Base-by-base conservation (phyloP, 768 basidiomycete genomes). In the Ramaria rubella region DNA sequence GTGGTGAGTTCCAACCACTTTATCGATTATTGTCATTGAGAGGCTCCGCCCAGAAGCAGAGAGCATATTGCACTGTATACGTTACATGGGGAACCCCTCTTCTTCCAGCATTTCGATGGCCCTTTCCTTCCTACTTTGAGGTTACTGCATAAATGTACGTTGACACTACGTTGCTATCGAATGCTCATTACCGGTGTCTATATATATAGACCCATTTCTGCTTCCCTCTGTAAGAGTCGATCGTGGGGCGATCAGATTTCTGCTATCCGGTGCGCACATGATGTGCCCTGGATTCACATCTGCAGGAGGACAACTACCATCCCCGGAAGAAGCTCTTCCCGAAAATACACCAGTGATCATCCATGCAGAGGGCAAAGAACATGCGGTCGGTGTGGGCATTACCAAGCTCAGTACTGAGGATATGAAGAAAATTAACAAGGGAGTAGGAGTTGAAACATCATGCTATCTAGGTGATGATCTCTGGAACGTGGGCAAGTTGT, bases 281-380 rank as follows among this genome's bases (percentile, higher is more conserved):
- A 95, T 95, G 92, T 94, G 88, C 63, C 96, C 96, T 4, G 96
- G 96, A 21, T 75, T 99, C 54, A 95, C 96, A 26, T 98, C 95
- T 33, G 78, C 83, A 31, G 94, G 94, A 6, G 95, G 95, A 7
- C 81, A 81, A 64, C 81, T 98, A 0, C 95, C 95, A 0, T 82
- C 90, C 8, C 71, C 82, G 14, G 83, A 84, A 36, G 75, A 73
- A 17, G 83, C 79, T 3, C 72, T 97, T 34, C 79, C 83, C 23
- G 80, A 82, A 33, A 84, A 82, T n/a, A 74, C 81, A 0, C 77
- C 88, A 5, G 94, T 99, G n/a, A 91, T 90, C 2, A 84, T 99
- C 50, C 79, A 86, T 62, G 92, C 94, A n/a, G 94, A 97, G 71
- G 95, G 95, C 9, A 98, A 98, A 71, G 89, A 93, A 62, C 83